phyloP scores from a whole-genome alignment of 768 basidiomycete genomes.

The Calvatia gigantea region DNA sequence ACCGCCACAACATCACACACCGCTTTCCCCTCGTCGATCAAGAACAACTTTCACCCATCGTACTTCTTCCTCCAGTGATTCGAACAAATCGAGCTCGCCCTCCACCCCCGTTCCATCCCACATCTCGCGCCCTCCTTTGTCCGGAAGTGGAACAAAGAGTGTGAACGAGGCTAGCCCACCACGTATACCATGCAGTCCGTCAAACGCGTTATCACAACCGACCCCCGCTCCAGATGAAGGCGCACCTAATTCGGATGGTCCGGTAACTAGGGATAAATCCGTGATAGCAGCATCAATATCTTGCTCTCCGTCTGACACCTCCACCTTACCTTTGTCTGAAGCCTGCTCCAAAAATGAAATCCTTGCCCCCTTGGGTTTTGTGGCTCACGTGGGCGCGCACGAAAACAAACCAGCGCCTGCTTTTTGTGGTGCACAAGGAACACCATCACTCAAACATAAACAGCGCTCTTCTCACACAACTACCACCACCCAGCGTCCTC shows the following conservation, averaged over 20 bases:
- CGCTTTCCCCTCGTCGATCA: slow-evolving; percentile 5
- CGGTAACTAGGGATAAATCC: neutral
- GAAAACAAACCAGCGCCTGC: neutral
- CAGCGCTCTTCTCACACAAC: neutral
- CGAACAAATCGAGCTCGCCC: neutral
- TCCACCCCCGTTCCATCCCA: neutral
- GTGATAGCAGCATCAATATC: neutral
- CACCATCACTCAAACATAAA: neutral
- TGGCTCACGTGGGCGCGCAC: neutral
- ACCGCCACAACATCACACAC: slow-evolving; percentile 1
- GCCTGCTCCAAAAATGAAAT: neutral
- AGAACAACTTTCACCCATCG: neutral
- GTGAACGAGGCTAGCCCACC: neutral
- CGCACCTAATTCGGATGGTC: neutral
- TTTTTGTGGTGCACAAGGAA: neutral
- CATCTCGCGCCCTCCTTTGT: neutral
- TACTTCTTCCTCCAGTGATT: neutral
- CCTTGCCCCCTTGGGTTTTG: neutral
- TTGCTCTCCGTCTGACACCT: neutral
- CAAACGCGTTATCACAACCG: neutral
- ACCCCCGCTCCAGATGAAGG: neutral
- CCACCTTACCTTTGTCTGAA: neutral
- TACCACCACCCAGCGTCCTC: neutral
- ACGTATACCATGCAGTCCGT: neutral
- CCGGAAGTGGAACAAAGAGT: neutral